Percentiles rank a stretch among this genome's conserved stretches.
Conservation (phyloP, 148 eudicot species). For the Drosera capensis region DNA sequence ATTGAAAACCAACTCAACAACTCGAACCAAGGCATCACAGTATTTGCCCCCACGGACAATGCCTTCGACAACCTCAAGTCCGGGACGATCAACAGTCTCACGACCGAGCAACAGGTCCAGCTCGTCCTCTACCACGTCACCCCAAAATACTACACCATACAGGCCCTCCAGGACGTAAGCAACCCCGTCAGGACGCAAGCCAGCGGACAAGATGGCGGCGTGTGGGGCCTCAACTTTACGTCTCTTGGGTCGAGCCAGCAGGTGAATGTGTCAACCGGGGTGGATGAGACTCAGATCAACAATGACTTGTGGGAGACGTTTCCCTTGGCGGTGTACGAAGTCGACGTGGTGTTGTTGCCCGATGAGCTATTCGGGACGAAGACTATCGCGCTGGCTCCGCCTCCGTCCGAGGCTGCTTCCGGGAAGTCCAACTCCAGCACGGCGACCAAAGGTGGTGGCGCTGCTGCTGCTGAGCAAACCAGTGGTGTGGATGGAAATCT, state of each 20-base stretch:
- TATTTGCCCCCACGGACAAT: slow-evolving; percentile 67
- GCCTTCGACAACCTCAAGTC: slow-evolving; percentile 60
- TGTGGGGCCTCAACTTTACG: slow-evolving; percentile 29
- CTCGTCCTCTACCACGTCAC: slow-evolving; percentile 51
- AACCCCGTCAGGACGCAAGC: slow-evolving; percentile 74
- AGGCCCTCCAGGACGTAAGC: slow-evolving; percentile 36
- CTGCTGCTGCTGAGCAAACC: neutral
- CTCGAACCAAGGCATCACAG: slow-evolving; percentile 60
- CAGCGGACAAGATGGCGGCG: slow-evolving; percentile 27
- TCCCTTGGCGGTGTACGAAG: slow-evolving; percentile 44
- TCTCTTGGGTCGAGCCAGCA: slow-evolving; percentile 19
- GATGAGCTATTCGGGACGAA: slow-evolving; percentile 19
- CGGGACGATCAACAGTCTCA: slow-evolving; percentile 41
- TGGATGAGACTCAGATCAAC: slow-evolving; percentile 19
- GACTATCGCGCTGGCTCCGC: slow-evolving; percentile 18
- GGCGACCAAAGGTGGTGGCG: neutral
- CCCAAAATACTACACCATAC: slow-evolving; percentile 29
- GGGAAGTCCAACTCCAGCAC: neutral
- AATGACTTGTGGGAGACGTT: slow-evolving; percentile 24
- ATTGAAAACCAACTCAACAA: slow-evolving; percentile 49
- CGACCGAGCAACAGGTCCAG: slow-evolving; percentile 45
- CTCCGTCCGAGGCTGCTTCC: neutral
- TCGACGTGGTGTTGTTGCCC: slow-evolving; percentile 59
- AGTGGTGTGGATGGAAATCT: too few species aligned
- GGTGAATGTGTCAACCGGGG: slow-evolving; percentile 47